Percentiles rank a stretch among this genome's conserved stretches.
These are phyloP conservation scores for Helotiales sp. DNA, from an alignment of 2,329 filamentous ascomycete species.

Conservation along the genomic window DNA sequence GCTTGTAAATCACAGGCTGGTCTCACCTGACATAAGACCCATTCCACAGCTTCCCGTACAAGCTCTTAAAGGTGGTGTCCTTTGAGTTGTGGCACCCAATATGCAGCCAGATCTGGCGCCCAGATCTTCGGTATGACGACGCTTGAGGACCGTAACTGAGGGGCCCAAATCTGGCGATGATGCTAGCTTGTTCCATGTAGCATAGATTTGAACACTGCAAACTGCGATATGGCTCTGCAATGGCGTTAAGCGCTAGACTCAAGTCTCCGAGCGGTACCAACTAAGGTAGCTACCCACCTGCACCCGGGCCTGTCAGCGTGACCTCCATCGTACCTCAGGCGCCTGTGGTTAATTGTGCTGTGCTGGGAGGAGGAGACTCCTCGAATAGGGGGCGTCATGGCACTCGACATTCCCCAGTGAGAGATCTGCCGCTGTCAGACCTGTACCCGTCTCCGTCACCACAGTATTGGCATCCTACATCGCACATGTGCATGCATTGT, in stretches of 20 bases:
- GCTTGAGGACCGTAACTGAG: background rate
- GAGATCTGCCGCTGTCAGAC: background rate
- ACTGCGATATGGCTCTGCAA: background rate
- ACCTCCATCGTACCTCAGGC: too few species aligned
- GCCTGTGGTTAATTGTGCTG: too few species aligned
- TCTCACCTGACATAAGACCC: too few species aligned
- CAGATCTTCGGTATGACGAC: background rate
- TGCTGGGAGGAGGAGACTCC: background rate
- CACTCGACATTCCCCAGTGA: background rate
- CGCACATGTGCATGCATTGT: background rate
- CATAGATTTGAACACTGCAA: background rate
- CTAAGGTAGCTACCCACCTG: too few species aligned
- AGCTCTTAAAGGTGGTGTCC: too few species aligned
- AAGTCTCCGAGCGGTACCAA: too few species aligned
- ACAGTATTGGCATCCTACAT: background rate
- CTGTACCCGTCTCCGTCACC: background rate
- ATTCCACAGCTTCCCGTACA: too few species aligned
- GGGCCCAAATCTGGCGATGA: too few species aligned
- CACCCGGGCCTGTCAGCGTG: too few species aligned
- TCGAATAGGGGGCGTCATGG: background rate
- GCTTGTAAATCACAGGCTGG: too few species aligned
- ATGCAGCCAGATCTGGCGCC: background rate
- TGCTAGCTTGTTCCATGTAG: background rate
- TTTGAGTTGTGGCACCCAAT: background rate
- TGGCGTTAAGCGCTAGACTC: background rate